Conservation (phyloP, 2,329 filamentous ascomycete genomes). For the Sclerotinia minor region DNA sequence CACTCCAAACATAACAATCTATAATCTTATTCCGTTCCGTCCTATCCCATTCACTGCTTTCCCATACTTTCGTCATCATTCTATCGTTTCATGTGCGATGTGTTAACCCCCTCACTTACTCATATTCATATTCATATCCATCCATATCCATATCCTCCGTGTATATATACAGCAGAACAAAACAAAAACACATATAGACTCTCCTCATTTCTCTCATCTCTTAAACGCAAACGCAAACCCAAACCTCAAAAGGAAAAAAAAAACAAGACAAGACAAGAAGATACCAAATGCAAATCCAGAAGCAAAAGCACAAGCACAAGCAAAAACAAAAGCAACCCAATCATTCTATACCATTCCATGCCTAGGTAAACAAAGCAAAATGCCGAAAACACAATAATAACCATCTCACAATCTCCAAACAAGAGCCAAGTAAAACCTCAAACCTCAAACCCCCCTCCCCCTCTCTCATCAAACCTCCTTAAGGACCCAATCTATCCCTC, state of each 20-base stretch:
- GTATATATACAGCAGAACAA: too few species aligned
- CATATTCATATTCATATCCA: neutral
- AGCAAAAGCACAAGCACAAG: too few species aligned
- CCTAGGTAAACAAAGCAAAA: neutral
- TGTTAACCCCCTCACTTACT: too few species aligned
- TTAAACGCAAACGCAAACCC: neutral
- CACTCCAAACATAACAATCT: too few species aligned
- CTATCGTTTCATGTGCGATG: too few species aligned
- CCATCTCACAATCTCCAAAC: too few species aligned
- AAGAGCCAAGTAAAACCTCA: neutral
- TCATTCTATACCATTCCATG: neutral
- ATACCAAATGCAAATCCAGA: neutral
- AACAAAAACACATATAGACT: neutral
- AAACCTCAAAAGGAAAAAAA: too few species aligned
- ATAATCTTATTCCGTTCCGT: too few species aligned
- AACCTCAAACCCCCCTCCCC: neutral
- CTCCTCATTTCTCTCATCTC: neutral
- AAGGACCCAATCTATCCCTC: slow-evolving; percentile 34
- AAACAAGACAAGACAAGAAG: neutral
- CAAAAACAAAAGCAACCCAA: too few species aligned
- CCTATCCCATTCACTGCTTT: too few species aligned
- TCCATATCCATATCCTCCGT: neutral
- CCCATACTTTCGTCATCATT: too few species aligned
- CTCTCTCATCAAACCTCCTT: slow-evolving; percentile 8
- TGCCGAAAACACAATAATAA: neutral